Percentiles rank a stretch among this genome's conserved stretches.
These are phyloP conservation scores for Rhodamnia argentea DNA, from an alignment of 345 rosid genomes.

Conservation along the genomic window DNA sequence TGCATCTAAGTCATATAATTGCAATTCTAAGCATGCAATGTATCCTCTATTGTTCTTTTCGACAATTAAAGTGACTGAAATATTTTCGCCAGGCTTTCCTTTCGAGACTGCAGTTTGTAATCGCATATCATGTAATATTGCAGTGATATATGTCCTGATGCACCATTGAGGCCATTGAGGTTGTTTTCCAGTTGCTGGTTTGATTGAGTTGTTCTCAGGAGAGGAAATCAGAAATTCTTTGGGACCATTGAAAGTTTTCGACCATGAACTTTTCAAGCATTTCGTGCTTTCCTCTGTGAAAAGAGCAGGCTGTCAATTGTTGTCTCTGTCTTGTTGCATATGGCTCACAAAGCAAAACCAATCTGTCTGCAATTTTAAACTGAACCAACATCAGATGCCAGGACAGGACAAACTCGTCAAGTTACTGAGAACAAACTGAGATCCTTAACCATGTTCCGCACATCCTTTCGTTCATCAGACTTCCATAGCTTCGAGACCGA, in stretches of 20 bases:
- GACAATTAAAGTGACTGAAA: not conserved
- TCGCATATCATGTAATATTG: not conserved
- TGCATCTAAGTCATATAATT: not conserved
- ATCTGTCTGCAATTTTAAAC: not conserved
- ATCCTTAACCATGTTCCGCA: not conserved
- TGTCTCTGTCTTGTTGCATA: not conserved
- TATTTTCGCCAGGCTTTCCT: not conserved
- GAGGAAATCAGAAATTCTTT: not conserved
- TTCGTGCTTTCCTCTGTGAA: not conserved
- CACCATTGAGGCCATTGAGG: not conserved
- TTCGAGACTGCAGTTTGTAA: not conserved
- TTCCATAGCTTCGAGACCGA: too few species aligned
- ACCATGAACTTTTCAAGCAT: not conserved
- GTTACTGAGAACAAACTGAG: not conserved
- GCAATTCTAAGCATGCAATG: not conserved
- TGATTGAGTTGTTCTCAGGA: not conserved
- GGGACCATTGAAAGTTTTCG: not conserved
- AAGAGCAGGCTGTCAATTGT: not conserved
- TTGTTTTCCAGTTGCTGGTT: not conserved
- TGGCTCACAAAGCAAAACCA: not conserved
- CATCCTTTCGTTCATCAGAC: not conserved
- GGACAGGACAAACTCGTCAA: not conserved
- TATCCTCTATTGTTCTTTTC: not conserved
- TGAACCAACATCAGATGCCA: not conserved
- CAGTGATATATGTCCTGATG: not conserved